Base-by-base conservation (phyloP, 1,139 yeast species). In the Kodamaea suecica region DNA sequence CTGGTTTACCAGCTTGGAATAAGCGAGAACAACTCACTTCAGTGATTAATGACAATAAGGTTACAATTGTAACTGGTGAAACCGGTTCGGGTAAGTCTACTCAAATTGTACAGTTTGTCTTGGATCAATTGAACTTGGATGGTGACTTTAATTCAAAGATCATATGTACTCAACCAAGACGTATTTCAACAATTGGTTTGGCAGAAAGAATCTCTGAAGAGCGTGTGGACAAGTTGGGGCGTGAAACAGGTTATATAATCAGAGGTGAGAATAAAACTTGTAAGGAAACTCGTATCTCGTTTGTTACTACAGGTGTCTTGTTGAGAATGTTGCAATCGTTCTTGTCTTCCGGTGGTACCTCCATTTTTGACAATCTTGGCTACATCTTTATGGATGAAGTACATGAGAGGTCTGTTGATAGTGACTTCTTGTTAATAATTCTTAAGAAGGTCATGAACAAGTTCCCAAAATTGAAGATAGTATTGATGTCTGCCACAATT, bases 401-500 rank as follows among this genome's bases (percentile, higher is more conserved):
- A 10, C 98, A 92, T 53, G 98, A 92, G 59, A 66, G 97, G 45
- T 87, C 97, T 0, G 77, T 92, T 33, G 97, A 92, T 50, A 80
- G 94, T 41, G 97, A 92, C 57, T 80, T 90, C 41, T 66, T 92
- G 35, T 68, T 92, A 33, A 86, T 88, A 33, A 72, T 90, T 35
- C 65, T 92, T 44, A 87, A 86, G 50, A 72, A 73, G 29, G 59
- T 86, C 9, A 47, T 76, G 45, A 57, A 61, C 6, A 55, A 47
- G 30, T 69, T 63, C 34, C 75, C 76, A 0, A 69, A 78, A 3
- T 54, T 90, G 41, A 85, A 80, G 50, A 67, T 92, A 25, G 71
- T 92, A 6, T 67, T 92, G 34, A 92, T 92, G 97, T 85, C 96
- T 51, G 98, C 98, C 3, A 92, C 97, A 0, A 90, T 90, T 33